Evolutionary conservation across 1,284 basidiomycete species (phyloP), one percentile per base, ranked within the genome.

Genomic region (Vanrija sp.): DNA sequence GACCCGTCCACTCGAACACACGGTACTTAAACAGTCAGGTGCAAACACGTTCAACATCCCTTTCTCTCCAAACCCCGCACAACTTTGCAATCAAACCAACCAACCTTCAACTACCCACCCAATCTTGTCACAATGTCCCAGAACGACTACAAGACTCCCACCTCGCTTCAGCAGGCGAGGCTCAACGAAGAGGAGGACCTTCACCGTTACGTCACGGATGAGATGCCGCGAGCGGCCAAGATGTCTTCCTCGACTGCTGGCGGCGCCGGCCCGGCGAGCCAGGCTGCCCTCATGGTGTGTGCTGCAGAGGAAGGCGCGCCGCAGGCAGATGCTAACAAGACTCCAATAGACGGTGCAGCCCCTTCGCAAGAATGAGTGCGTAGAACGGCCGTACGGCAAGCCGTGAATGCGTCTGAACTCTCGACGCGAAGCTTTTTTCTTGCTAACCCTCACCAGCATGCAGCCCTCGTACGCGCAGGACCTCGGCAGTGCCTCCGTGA

Each of bases 391-490:
- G 18, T 38, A 47, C 57, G 45, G 56, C 41, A n/a, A 16, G n/a
- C n/a, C n/a, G n/a, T n/a, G n/a, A n/a, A n/a, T n/a, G n/a, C n/a
- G n/a, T n/a, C n/a, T n/a, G 9, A 31, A 14, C 10, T 12, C 12
- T 9, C 10, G 5, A 14, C 31, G 31, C 12, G 4, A 31, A 31
- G 9, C 12, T 9, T 31, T 25, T 9, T 14, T 9, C 12, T 9
- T 31, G n/a, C 54, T 47, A n/a, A 49, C 54, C 44, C 56, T 8
- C 15, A 24, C 24, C 37, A 67, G 70, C 41, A 73, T 75, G 66
- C 65, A 76, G 53, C 89, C 87, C 6, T 90, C 88, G 0, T 94
- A 95, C 71, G 85, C 91, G 2, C 89, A 95, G 75, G 89, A 93
- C 72, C 75, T 93, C 50, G 90, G 89, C 45, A 80, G 83, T 16